Evolutionary conservation across 257 asterid genomes (phyloP).

Genomic region (Marsdenia floribunda): DNA sequence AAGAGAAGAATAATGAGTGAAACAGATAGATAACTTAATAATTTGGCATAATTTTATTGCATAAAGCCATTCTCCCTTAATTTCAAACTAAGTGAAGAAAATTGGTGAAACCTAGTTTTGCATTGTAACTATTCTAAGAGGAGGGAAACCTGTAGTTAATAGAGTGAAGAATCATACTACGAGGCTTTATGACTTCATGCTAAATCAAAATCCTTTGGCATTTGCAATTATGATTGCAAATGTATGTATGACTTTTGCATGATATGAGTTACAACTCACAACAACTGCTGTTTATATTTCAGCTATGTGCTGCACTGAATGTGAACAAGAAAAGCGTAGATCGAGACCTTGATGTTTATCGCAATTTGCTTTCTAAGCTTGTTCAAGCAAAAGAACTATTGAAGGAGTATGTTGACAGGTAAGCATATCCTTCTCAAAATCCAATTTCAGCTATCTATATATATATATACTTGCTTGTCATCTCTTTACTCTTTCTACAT

Average conservation of each 20-base stretch:
- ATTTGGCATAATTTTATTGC: neutral
- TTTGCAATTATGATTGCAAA: neutral
- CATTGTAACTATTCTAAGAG: neutral
- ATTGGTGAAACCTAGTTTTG: neutral
- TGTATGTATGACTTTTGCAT: neutral
- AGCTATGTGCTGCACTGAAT: slow-evolving; percentile 90
- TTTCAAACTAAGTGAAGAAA: neutral
- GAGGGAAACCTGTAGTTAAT: neutral
- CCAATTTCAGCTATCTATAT: neutral
- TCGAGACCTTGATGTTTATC: slow-evolving; percentile 93
- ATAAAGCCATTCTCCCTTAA: neutral
- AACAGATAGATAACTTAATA: neutral
- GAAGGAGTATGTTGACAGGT: slow-evolving; percentile 91
- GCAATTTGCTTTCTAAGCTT: slow-evolving; percentile 91
- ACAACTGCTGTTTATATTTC: slow-evolving; percentile 26
- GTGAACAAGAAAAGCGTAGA: slow-evolving; percentile 85
- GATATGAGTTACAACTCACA: slow-evolving; percentile 1
- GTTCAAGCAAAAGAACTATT: slow-evolving; percentile 96
- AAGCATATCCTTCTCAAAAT: slow-evolving; percentile 19
- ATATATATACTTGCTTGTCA: neutral
- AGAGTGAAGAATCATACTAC: neutral
- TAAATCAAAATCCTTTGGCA: neutral
- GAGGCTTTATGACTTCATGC: too few relatives aligned
- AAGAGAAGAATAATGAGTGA: neutral
- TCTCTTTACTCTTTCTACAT: neutral